Evolutionary conservation across 2,329 filamentous ascomycete species (phyloP).

Genomic region (Colletotrichum filicis): DNA sequence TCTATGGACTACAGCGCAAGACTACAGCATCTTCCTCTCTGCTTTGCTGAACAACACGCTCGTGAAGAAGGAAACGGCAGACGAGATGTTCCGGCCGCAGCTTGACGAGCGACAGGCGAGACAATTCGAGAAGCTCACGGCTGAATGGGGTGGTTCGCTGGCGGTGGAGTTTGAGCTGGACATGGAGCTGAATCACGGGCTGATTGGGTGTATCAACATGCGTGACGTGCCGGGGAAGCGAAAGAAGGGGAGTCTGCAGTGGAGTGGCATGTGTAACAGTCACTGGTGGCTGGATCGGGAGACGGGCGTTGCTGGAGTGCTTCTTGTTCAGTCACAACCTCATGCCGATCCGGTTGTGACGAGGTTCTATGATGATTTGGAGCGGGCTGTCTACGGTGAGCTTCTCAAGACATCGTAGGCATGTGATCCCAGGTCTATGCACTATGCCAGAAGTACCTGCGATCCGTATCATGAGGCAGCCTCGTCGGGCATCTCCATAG

Average conservation of each 20-base stretch:
- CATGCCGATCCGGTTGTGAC: conserved; percentile 49
- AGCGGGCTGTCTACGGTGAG: conserved; percentile 50
- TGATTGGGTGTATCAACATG: conserved; percentile 52
- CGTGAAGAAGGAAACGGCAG: conserved; percentile 43
- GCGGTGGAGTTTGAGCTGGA: conserved; percentile 50
- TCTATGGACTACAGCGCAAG: conserved; percentile 52
- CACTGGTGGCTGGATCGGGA: conserved; percentile 54
- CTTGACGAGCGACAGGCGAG: conserved; percentile 45
- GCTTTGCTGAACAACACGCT: conserved; percentile 46
- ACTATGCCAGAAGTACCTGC: too few species aligned
- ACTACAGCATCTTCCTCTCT: conserved; percentile 51
- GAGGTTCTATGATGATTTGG: conserved; percentile 51
- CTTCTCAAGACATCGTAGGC: conserved; percentile 5
- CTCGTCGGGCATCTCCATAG: conserved; percentile 41
- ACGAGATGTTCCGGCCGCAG: conserved; percentile 53
- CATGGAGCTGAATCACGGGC: conserved; percentile 48
- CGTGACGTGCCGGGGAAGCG: conserved; percentile 52
- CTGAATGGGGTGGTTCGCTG: conserved; percentile 39
- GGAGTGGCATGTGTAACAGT: conserved; percentile 54
- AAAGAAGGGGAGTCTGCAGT: conserved; percentile 54
- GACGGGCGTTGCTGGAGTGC: conserved; percentile 51
- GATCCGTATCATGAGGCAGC: not conserved
- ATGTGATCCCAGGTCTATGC: not conserved
- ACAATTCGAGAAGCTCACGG: conserved; percentile 36
- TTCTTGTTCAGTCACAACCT: conserved; percentile 52